These are phyloP conservation scores for Mycena latifolia DNA, from an alignment of 768 basidiomycete genomes.

Conservation along the genomic window DNA sequence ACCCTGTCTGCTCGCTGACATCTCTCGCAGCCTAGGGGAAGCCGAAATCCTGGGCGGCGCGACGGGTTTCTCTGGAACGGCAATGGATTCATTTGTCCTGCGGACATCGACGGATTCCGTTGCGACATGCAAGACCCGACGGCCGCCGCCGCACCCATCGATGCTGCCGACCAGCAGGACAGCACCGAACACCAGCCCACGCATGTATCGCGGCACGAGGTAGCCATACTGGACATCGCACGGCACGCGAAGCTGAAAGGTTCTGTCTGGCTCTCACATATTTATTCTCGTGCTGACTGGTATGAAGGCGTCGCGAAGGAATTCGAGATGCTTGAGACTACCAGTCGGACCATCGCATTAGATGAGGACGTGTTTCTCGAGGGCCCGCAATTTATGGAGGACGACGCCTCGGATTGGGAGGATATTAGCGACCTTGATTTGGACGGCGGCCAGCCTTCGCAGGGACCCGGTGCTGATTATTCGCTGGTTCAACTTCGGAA, in stretches of 20 bases:
- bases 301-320: no score
- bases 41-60: conserved; percentile 29
- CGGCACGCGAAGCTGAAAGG: conserved; percentile 19
- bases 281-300: not conserved
- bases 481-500: no score
- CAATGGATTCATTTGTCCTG: conserved; percentile 24
- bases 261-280: not conserved
- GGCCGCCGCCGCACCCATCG: not conserved
- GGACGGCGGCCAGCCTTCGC: not conserved
- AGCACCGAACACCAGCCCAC: not conserved
- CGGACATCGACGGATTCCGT: conserved; percentile 24
- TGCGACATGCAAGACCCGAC: conserved; percentile 1
- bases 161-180: not conserved
- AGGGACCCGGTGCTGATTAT: no score
- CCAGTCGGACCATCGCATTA: conserved; percentile 15
- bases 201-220: conserved; percentile 3
- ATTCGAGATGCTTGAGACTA: no score
- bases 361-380: conserved; percentile 11
- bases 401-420: conserved; percentile 18
- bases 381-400: not conserved
- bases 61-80: conserved; percentile 27
- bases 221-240: conserved; percentile 20
- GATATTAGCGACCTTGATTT: conserved; percentile 5
- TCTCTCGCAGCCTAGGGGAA: not conserved
- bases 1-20: no score